Evolutionary conservation across 805 yeast genomes (phyloP).

Genomic region (Metschnikowia koreensis): DNA sequence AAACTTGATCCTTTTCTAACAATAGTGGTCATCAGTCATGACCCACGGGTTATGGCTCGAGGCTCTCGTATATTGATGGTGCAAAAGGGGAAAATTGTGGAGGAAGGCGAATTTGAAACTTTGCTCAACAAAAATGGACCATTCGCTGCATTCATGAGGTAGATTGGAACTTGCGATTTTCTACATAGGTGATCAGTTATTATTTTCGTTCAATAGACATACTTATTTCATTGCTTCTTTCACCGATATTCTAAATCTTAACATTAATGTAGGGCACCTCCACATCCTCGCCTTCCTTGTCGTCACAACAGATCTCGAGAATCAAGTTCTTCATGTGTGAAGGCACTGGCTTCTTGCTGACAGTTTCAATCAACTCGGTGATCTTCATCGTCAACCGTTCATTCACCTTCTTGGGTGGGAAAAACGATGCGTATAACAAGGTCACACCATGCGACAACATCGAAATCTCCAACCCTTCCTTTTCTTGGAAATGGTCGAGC

Average conservation of each 20-base stretch:
- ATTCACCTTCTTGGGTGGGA: constrained; percentile 84
- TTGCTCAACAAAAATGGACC: constrained; percentile 28
- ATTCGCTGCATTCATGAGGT: constrained; percentile 14
- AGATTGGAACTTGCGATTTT: background rate
- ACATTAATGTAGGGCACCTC: constrained; percentile 88
- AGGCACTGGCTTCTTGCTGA: constrained; percentile 80
- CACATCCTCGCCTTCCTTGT: constrained; percentile 88
- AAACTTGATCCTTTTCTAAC: constrained; percentile 29
- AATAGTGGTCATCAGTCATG: constrained; percentile 71
- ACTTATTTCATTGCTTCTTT: too few relatives aligned
- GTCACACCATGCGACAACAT: constrained; percentile 93
- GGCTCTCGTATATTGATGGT: constrained; percentile 53
- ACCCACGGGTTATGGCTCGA: constrained; percentile 58
- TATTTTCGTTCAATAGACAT: background rate
- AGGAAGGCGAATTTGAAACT: constrained; percentile 40
- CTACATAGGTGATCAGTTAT: background rate
- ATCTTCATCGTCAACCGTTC: constrained; percentile 69
- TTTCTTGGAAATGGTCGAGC: constrained; percentile 68
- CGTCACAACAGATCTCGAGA: constrained; percentile 91
- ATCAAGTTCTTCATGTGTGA: constrained; percentile 72
- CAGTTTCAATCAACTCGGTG: constrained; percentile 75
- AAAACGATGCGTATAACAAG: constrained; percentile 86
- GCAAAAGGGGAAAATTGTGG: constrained; percentile 47
- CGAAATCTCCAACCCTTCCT: constrained; percentile 82
- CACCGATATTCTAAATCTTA: constrained; percentile 22